phyloP scores from a whole-genome alignment of 106 monocot genomes.

The Apostasia ramifera region DNA sequence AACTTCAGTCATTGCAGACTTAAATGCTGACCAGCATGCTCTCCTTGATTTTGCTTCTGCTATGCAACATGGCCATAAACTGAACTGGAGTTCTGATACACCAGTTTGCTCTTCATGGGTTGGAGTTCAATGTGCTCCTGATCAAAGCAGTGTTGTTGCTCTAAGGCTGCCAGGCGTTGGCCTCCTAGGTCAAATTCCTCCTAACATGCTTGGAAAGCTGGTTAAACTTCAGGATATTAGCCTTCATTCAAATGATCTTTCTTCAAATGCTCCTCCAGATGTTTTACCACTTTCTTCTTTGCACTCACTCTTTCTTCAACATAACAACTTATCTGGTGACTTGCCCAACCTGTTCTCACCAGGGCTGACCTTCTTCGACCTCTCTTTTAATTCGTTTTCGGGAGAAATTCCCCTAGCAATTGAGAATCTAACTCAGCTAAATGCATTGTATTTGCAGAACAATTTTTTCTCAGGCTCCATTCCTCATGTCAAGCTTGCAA shows the following conservation, averaged over 20 bases:
- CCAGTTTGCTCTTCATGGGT: conserved; percentile 41
- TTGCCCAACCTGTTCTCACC: conserved; percentile 24
- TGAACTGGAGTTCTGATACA: conserved; percentile 34
- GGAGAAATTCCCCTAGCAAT: conserved; percentile 33
- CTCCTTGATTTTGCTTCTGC: conserved; percentile 31
- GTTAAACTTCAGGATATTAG: conserved; percentile 43
- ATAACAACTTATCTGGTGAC: conserved; percentile 45
- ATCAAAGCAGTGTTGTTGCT: conserved; percentile 28
- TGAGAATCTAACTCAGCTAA: conserved; percentile 40
- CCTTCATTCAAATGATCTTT: conserved; percentile 44
- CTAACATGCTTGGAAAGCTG: conserved; percentile 45
- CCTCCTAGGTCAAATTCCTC: conserved; percentile 40
- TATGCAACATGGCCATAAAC: conserved; percentile 30
- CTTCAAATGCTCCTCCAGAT: conserved; percentile 32
- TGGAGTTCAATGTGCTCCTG: conserved; percentile 32
- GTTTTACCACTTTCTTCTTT: conserved; percentile 35
- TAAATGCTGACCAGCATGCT: conserved; percentile 40
- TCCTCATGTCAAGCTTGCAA: conserved; percentile 30
- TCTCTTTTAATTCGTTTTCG: conserved; percentile 46
- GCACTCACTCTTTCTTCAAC: conserved; percentile 42
- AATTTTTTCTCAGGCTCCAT: conserved; percentile 48
- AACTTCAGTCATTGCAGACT: conserved; percentile 16
- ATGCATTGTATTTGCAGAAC: conserved; percentile 37
- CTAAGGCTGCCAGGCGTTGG: conserved; percentile 52
- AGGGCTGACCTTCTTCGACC: conserved; percentile 31